Evolutionary conservation across 441 rosid species (phyloP), one percentile per base, ranked within the genome.

Genomic region (Populus hybrid): DNA sequence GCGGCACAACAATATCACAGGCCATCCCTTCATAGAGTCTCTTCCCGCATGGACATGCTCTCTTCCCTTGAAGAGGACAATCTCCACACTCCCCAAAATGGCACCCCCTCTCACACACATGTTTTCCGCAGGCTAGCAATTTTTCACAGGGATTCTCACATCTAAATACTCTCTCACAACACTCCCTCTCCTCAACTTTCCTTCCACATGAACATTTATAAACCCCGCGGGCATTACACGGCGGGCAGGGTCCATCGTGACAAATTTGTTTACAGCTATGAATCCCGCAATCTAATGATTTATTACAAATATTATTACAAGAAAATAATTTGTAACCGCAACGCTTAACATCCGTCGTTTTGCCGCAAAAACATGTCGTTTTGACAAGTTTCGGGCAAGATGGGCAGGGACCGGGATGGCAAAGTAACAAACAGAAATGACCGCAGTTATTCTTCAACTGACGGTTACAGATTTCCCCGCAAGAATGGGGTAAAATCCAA

Each of bases 331-430:
- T 95, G 76, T 79, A 83, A 14, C 93, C 97, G 61, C 99, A 95
- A 2, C 97, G 88, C 76, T 90, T 89, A 71, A 89, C 91, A 53
- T 90, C 97, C 59, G 82, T 87, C 19, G 84, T 75, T n/a, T 84
- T 84, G 0, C 92, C 90, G 21, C 98, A 95, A 75, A 88, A 92
- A 83, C 98, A 95, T 24, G 73, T 74, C 24, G 86, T 74, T 66
- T 86, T 86, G 5, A 91, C 87, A 6, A 92, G 86, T 83, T 92
- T 90, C 2, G 98, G 97, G 75, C 98, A 95, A 42, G 98, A 80
- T 0, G 99, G 94, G 78, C 97, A 92, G 18, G 98, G 97, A 18
- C 98, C 99, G 1, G 98, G 98, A 69, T 95, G 99, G 67, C 94
- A 93, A n/a, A 95, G 82, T 19, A 95, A 79, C 76, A 95, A 83